Base-by-base conservation (phyloP, 768 basidiomycete genomes). In the Boletales sp. region DNA sequence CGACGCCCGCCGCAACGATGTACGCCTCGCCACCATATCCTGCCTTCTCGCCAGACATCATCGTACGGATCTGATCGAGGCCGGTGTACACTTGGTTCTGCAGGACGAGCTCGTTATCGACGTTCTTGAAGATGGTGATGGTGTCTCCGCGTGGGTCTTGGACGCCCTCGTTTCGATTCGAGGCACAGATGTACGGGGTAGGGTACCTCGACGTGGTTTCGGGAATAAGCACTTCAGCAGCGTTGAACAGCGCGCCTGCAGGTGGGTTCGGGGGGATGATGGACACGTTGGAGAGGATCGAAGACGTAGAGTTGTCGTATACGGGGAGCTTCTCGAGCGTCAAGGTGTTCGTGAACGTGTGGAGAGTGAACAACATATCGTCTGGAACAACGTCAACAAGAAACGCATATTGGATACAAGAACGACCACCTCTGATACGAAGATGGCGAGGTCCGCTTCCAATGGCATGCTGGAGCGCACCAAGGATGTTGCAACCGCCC, bases 381-480 rank as follows among this genome's bases (percentile, higher is more conserved):
- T 77, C 81, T 81, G 58, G 33, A 31, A 43, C 9, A 40, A n/a
- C 41, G 41, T 50, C n/a, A 48, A 21, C 32, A 38, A 44, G 42
- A 13, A 17, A 25, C 45, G 15, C 21, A 14, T 15, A 39, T 41
- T 2, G 14, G n/a, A 1, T 7, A 19, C 1, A 28, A 14, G 21
- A 11, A 30, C 0, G 13, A 12, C 60, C 57, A 73, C 74, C 61
- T 49, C 63, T 58, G 38, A 74, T 66, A 13, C 65, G 68, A 18
- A 72, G 72, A 60, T 78, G 76, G n/a, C 86, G 73, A 3, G 87
- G 87, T 2, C 86, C 86, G 46, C 82, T 82, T n/a, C 82, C 84
- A 17, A 62, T 56, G 4, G 82, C 80, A 44, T 82, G 81, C 39
- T 74, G 70, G 41, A 88, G 85, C 33, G 73, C 71, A 1, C 86